Evolutionary conservation across 148 eudicot species (phyloP), one percentile per base, ranked within the genome.

Genomic region (Rhododendron vialii): DNA sequence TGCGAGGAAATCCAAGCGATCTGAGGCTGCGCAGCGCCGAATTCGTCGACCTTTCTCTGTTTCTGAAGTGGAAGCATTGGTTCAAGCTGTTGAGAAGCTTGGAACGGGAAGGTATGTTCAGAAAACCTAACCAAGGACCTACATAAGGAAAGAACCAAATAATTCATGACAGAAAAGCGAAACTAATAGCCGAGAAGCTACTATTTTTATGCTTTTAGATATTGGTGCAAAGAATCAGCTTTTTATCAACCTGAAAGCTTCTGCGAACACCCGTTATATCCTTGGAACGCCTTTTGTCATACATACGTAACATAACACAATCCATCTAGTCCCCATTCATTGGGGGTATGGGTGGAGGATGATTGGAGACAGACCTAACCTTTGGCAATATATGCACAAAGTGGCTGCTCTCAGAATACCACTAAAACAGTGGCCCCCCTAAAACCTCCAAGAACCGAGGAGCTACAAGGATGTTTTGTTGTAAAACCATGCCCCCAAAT

Each of bases 21-120:
- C 93, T 74, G 99, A 97, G 80, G 88, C 91, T 80, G 95, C 91
- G 45, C 99, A 94, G 73, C 98, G 98, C 84, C 90, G 99, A 74
- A 95, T 97, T 79, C 99, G 98, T 83, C 87, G 99, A 90, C 99
- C 99, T 45, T 97, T 97, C 89, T 93, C 99, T 88, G 98, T 97
- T 78, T 80, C 93, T 51, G 99, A 97, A 91, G 99, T 97, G 85
- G 99, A 97, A 89, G 95, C 98, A 53, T 89, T 97, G 45, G 98
- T 97, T 81, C 95, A 97, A 83, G 99, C 98, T 30, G 99, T 97
- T 86, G 99, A 95, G 93, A 93, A 97, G 92, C 94, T 97, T 30
- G 99, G 99, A 83, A 97, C 99, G 20, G 99, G 98, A 91, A 97
- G 98, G 99, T 97, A 67, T 81, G 85, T 12, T 35, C 7, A 30